Percentiles rank a stretch among this genome's conserved stretches.
phyloP scores from a whole-genome alignment of 345 rosid species.

The Alliaria petiolata region DNA sequence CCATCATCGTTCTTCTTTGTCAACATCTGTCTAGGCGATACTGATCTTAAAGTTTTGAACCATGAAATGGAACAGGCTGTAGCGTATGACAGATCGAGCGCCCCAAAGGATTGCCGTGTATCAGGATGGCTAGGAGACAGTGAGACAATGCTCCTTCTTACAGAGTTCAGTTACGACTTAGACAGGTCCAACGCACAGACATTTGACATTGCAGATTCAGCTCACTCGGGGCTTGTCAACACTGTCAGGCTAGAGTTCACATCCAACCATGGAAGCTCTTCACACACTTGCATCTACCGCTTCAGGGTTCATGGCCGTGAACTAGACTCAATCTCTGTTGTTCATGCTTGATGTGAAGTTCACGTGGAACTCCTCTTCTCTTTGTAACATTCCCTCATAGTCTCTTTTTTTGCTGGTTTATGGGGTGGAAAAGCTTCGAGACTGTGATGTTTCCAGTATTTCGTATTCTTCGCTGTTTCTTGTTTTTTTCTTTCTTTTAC shows the following conservation, averaged over 20 bases:
- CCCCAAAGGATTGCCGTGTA: constrained; percentile 86
- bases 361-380: background rate
- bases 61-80: constrained; percentile 52
- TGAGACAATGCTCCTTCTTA: constrained; percentile 47
- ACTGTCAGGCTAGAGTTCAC: constrained; percentile 68
- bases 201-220: constrained; percentile 43
- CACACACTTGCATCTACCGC: constrained; percentile 87
- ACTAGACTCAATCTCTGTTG: constrained; percentile 43
- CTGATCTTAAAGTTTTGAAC: constrained; percentile 7
- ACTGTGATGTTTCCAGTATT: background rate
- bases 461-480: too few species aligned
- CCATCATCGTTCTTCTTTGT: background rate
- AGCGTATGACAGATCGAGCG: constrained; percentile 85
- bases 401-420: background rate
- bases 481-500: background rate
- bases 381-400: constrained; percentile 16
- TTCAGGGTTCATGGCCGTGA: constrained; percentile 88
- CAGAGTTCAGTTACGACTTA: constrained; percentile 81
- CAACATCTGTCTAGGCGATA: too few species aligned
- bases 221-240: constrained; percentile 52
- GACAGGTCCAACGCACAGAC: constrained; percentile 93
- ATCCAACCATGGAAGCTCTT: constrained; percentile 80
- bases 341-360: constrained; percentile 16
- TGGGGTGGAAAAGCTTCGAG: background rate
- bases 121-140: constrained; percentile 78